phyloP scores from a whole-genome alignment of 805 yeast species.

The Brettanomyces anomalus region DNA sequence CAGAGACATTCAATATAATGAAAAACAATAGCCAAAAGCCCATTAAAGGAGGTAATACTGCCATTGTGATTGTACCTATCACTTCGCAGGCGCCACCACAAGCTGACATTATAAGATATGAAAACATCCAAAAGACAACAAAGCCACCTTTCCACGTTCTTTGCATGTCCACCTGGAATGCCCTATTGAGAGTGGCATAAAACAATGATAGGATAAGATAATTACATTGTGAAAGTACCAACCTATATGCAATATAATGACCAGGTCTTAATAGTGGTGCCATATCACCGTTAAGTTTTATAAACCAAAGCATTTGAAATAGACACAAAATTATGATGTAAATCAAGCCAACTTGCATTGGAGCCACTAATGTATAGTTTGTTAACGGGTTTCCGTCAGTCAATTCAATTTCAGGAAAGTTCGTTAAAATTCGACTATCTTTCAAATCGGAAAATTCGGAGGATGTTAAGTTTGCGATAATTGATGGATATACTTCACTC shows the following conservation, averaged over 20 bases:
- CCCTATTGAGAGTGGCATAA: constrained; percentile 52
- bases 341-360: constrained; percentile 68
- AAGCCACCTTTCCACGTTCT: constrained; percentile 56
- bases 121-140: constrained; percentile 63
- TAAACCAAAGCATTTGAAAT: constrained; percentile 58
- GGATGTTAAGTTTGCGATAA: constrained; percentile 23
- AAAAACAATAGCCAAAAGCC: constrained; percentile 69
- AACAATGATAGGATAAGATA: constrained; percentile 51
- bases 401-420: constrained; percentile 12
- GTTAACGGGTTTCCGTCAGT: constrained; percentile 30
- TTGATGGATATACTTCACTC: constrained; percentile 12
- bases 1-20: constrained; percentile 60
- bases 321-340: constrained; percentile 64
- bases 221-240: constrained; percentile 38
- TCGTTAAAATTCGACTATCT: constrained; percentile 11
- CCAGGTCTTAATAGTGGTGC: constrained; percentile 32
- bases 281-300: constrained; percentile 41
- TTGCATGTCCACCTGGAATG: constrained; percentile 56
- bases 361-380: constrained; percentile 50
- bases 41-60: constrained; percentile 49
- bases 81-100: constrained; percentile 73
- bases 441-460: constrained; percentile 16
- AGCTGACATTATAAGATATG: constrained; percentile 62
- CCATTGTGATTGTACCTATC: constrained; percentile 40
- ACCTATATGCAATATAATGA: constrained; percentile 45